Percentiles rank a stretch among this genome's conserved stretches.
Evolutionary conservation across 192 early-diverging fungal species (phyloP).

Genomic region (Kickxella alabastrina): DNA sequence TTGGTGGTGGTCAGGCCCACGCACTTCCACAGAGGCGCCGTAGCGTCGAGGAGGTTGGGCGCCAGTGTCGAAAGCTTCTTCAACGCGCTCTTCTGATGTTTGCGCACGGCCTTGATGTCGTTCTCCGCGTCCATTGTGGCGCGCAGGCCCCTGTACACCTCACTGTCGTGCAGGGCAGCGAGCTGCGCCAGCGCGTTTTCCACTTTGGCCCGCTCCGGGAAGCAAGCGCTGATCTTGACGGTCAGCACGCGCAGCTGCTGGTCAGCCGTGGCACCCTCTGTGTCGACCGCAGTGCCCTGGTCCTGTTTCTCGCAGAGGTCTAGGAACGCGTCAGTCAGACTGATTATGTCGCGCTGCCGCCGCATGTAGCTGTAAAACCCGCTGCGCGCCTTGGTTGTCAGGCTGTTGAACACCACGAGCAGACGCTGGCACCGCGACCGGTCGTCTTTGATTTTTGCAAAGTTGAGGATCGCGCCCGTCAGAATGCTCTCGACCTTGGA

Average conservation of each 20-base stretch:
- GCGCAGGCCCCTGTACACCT: slow-evolving; percentile 65
- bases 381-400: slow-evolving; percentile 65
- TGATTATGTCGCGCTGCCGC: slow-evolving; percentile 64
- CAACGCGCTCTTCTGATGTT: slow-evolving; percentile 67
- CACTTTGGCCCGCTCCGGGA: slow-evolving; percentile 65
- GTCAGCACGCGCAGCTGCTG: slow-evolving; percentile 54
- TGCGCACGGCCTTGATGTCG: slow-evolving; percentile 68
- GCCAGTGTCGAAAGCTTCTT: slow-evolving; percentile 63
- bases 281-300: slow-evolving; percentile 46
- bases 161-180: slow-evolving; percentile 60
- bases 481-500: slow-evolving; percentile 48
- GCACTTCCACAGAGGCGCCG: slow-evolving; percentile 68
- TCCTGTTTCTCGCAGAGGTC: slow-evolving; percentile 61
- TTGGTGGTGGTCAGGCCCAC: slow-evolving; percentile 74
- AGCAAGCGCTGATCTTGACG: slow-evolving; percentile 53
- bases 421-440: slow-evolving; percentile 55
- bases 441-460: slow-evolving; percentile 45
- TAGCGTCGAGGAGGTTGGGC: slow-evolving; percentile 62
- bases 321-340: slow-evolving; percentile 58
- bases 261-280: slow-evolving; percentile 44
- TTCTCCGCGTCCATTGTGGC: slow-evolving; percentile 66
- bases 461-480: slow-evolving; percentile 40
- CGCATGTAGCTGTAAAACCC: slow-evolving; percentile 76
- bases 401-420: slow-evolving; percentile 58
- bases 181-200: slow-evolving; percentile 66